Conservation (phyloP, 352 stramenopile genomes). For the Pythium scleroteichum region DNA sequence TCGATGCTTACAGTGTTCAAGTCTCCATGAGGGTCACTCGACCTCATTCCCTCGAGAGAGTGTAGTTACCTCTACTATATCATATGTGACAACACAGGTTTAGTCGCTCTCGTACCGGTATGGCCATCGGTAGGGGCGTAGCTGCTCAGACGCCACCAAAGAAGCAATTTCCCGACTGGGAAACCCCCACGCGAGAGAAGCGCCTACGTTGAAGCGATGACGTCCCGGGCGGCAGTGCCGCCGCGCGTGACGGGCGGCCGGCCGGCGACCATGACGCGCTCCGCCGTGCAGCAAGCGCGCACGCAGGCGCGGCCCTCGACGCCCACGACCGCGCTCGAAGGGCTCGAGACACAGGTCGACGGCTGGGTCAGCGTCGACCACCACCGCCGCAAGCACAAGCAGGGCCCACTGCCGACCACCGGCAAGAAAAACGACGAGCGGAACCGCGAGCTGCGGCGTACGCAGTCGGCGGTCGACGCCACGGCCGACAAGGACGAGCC, state of each 20-base stretch:
- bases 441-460: slow-evolving; percentile 15
- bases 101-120: neutral
- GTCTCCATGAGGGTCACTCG: too few relatives aligned
- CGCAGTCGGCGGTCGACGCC: slow-evolving; percentile 20
- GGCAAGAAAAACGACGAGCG: neutral
- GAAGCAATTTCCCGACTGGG: too few relatives aligned
- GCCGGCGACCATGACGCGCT: slow-evolving; percentile 29
- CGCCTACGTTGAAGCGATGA: slow-evolving; percentile 4
- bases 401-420: neutral
- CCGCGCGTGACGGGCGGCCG: slow-evolving; percentile 23
- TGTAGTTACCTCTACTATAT: too few relatives aligned
- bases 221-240: slow-evolving; percentile 4
- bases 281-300: slow-evolving; percentile 23
- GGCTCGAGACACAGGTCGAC: slow-evolving; percentile 6
- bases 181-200: neutral
- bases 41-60: too few relatives aligned
- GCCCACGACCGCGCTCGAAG: neutral
- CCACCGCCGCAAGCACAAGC: slow-evolving; percentile 17
- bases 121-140: too few relatives aligned
- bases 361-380: slow-evolving; percentile 28
- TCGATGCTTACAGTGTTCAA: too few relatives aligned
- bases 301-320: slow-evolving; percentile 10
- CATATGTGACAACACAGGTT: neutral
- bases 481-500: slow-evolving; percentile 9
- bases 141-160: too few relatives aligned